These are phyloP conservation scores for Sporothrix humicola DNA, from an alignment of 2,329 filamentous ascomycete genomes.

Conservation along the genomic window DNA sequence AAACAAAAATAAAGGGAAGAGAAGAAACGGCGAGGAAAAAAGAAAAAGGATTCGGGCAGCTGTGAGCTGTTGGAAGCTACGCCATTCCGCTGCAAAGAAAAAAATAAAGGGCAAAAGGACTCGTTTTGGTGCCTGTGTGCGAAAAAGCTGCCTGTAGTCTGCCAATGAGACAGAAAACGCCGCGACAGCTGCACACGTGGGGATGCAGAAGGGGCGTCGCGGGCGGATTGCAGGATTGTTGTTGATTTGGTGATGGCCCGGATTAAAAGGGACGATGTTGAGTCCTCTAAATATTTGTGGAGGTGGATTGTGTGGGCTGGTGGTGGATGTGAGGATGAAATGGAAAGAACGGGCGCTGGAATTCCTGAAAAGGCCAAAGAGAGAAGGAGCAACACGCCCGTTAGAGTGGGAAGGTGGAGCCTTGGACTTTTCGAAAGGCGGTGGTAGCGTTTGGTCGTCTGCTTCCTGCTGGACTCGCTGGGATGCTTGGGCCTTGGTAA, in stretches of 20 bases:
- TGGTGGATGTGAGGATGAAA: conserved; percentile 5
- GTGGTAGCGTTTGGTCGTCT: background rate
- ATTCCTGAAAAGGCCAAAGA: conserved; percentile 10
- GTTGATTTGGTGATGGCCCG: background rate
- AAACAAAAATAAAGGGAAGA: too few species aligned
- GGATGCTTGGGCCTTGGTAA: background rate
- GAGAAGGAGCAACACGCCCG: conserved; percentile 20
- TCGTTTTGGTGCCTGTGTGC: too few species aligned
- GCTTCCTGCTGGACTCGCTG: background rate
- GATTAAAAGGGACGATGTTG: conserved; percentile 15
- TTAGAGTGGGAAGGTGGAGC: background rate
- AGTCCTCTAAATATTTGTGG: conserved; percentile 2
- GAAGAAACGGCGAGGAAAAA: background rate
- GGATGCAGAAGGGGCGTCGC: background rate
- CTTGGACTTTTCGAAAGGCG: conserved; percentile 7
- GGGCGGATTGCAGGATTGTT: background rate
- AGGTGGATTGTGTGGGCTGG: conserved; percentile 19
- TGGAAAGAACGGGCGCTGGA: conserved; percentile 4
- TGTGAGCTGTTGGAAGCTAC: background rate
- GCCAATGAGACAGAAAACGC: background rate
- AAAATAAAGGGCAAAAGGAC: too few species aligned
- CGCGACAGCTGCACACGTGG: background rate
- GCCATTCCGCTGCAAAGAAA: background rate
- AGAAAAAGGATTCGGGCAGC: conserved; percentile 3
- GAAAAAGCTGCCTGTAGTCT: background rate